These are phyloP conservation scores for Lachancea sp. DNA, from an alignment of 805 yeast genomes.

Conservation along the genomic window DNA sequence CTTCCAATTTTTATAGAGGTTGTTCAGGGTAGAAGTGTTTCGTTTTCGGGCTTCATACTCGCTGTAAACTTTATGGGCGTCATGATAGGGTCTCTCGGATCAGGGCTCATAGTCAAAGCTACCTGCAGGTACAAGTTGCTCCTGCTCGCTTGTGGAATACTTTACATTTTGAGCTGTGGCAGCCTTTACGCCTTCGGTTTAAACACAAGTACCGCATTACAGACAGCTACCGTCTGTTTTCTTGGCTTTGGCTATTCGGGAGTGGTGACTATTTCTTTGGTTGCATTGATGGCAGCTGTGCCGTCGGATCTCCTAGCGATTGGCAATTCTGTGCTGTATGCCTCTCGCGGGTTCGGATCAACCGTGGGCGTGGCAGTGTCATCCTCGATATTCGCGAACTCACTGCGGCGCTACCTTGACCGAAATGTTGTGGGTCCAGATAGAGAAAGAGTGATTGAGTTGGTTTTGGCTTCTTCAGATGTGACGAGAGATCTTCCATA, in stretches of 20 bases:
- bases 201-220: background rate
- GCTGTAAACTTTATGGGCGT: constrained; percentile 10
- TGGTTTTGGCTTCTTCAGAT: too few species aligned
- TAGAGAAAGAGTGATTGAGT: too few species aligned
- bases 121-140: constrained; percentile 1
- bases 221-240: background rate
- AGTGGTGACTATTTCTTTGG: constrained; percentile 6
- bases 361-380: constrained; percentile 30
- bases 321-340: constrained; percentile 5
- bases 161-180: background rate
- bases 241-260: constrained; percentile 7
- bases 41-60: constrained; percentile 7
- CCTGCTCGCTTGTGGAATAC: background rate
- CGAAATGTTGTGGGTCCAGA: too few species aligned
- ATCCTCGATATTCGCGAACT: constrained; percentile 11
- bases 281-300: constrained; percentile 11
- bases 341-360: constrained; percentile 8
- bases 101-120: constrained; percentile 7
- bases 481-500: too few species aligned
- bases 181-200: too few species aligned
- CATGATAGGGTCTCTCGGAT: constrained; percentile 8
- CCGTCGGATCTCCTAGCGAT: constrained; percentile 7
- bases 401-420: background rate
- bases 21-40: constrained; percentile 9
- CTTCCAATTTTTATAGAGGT: constrained; percentile 8